Conservation (phyloP, 495 filamentous ascomycete genomes). For the Aspergillus haitiensis region DNA sequence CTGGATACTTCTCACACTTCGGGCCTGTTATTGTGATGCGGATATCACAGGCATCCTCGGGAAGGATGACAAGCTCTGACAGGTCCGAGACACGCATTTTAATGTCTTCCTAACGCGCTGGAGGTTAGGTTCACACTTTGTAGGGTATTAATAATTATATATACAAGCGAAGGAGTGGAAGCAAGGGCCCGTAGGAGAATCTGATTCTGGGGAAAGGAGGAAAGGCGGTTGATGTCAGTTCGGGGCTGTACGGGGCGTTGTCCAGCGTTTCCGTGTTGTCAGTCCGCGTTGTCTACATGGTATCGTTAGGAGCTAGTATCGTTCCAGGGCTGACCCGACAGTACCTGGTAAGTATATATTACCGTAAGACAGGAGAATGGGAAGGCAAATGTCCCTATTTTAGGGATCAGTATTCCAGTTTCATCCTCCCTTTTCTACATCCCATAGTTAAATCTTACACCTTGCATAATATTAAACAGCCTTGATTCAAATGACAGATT, state of each 20-base stretch:
- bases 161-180: neutral
- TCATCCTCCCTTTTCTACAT: neutral
- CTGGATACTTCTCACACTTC: constrained; percentile 48
- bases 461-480: constrained; percentile 1
- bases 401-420: neutral
- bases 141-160: constrained; percentile 1
- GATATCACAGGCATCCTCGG: constrained; percentile 37
- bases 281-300: neutral
- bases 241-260: neutral
- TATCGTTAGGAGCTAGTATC: neutral
- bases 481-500: neutral
- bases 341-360: neutral
- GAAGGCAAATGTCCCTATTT: neutral
- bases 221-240: neutral
- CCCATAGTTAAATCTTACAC: neutral
- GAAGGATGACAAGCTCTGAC: constrained; percentile 29
- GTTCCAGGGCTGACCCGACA: neutral
- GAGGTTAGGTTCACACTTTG: neutral
- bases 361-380: constrained; percentile 7
- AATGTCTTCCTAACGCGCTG: neutral
- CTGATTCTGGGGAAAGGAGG: neutral
- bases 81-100: constrained; percentile 23
- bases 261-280: neutral
- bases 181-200: constrained; percentile 5
- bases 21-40: constrained; percentile 30